Evolutionary conservation across 1,139 yeast species (phyloP).

Genomic region (Tardiomyces blankii): DNA sequence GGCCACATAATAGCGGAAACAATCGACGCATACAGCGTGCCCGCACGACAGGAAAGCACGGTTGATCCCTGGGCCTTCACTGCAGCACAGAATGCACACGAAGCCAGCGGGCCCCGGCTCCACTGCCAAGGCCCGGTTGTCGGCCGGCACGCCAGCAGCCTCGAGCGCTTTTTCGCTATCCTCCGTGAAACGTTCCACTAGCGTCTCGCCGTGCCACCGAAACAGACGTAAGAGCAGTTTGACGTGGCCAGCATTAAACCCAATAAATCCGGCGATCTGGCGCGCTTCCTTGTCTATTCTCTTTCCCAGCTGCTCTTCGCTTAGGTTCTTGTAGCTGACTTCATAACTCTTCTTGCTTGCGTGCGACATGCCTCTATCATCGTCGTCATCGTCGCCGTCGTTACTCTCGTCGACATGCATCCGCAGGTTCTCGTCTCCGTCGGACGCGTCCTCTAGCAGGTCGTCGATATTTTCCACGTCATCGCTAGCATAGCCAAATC

Average conservation of each 20-base stretch:
- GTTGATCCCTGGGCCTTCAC: background rate
- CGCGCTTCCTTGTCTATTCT: background rate
- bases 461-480: background rate
- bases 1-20: conserved; percentile 52
- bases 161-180: conserved; percentile 34
- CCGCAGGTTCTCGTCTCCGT: background rate
- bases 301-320: background rate
- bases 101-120: background rate
- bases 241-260: background rate
- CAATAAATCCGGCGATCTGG: background rate
- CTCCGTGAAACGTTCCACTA: conserved; percentile 58
- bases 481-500: background rate
- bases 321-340: background rate
- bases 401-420: no score
- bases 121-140: conserved; percentile 1
- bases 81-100: background rate
- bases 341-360: background rate
- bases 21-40: conserved; percentile 57
- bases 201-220: conserved; percentile 66
- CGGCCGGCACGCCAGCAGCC: conserved; percentile 38
- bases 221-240: conserved; percentile 41
- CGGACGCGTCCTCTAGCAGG: background rate
- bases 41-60: conserved; percentile 39
- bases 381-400: background rate
- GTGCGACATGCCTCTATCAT: background rate